Evolutionary conservation across 2,329 filamentous ascomycete species (phyloP).

Genomic region (Tolypocladium nubicola): DNA sequence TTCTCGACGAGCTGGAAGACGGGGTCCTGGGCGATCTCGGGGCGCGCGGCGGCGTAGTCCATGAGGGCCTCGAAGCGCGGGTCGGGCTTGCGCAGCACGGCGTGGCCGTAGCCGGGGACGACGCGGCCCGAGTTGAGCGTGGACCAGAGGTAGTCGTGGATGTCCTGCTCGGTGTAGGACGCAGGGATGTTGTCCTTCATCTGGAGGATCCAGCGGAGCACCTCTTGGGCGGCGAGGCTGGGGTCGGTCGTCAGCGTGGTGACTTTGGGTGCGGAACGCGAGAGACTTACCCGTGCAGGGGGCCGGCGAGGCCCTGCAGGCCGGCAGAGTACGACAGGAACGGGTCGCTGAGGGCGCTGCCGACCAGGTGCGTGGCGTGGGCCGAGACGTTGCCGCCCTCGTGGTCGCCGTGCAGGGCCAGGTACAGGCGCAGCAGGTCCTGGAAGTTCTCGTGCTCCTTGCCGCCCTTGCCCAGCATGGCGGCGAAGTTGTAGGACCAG

Average conservation of each 20-base stretch:
- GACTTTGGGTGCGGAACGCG: background rate
- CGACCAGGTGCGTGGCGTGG: slow-evolving; percentile 89
- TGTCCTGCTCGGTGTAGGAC: slow-evolving; percentile 68
- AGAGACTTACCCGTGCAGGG: slow-evolving; percentile 43
- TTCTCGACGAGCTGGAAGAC: slow-evolving; percentile 91
- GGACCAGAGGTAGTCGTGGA: slow-evolving; percentile 83
- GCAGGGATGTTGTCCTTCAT: slow-evolving; percentile 85
- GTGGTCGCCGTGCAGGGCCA: slow-evolving; percentile 94
- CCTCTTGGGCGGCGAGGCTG: slow-evolving; percentile 87
- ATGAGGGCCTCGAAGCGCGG: slow-evolving; percentile 94
- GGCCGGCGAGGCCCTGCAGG: slow-evolving; percentile 90
- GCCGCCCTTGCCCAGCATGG: slow-evolving; percentile 85
- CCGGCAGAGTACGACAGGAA: slow-evolving; percentile 95
- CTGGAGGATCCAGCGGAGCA: slow-evolving; percentile 90
- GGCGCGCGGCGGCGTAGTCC: slow-evolving; percentile 80
- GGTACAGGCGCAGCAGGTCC: slow-evolving; percentile 84
- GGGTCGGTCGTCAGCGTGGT: background rate
- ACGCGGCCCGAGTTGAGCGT: slow-evolving; percentile 91
- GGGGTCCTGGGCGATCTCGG: slow-evolving; percentile 76
- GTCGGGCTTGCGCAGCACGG: slow-evolving; percentile 91
- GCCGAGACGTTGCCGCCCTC: slow-evolving; percentile 97
- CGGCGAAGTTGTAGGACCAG: slow-evolving; percentile 98
- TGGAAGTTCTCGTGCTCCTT: slow-evolving; percentile 89
- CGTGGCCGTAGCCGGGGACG: slow-evolving; percentile 90
- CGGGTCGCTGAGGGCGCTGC: slow-evolving; percentile 85